Conservation (phyloP, 2,329 filamentous ascomycete species). For the Diplodia scrobiculata region DNA sequence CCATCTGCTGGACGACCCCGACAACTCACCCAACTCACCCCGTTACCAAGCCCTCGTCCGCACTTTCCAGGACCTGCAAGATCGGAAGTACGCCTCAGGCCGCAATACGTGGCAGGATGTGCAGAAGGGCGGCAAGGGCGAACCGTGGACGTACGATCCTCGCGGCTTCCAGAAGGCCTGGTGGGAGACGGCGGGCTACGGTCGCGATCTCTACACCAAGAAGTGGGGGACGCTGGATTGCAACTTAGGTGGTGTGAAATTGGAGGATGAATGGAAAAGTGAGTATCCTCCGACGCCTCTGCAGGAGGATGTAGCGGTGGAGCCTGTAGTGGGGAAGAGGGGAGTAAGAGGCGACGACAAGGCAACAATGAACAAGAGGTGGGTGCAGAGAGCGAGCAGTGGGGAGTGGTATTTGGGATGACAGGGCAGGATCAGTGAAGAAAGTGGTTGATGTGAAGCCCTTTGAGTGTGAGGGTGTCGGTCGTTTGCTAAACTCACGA, state of each 20-base stretch:
- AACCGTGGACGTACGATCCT: conserved; percentile 30
- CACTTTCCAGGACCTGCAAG: conserved; percentile 28
- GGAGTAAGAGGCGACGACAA: not conserved
- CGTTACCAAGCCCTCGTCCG: conserved; percentile 12
- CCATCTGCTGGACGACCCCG: conserved; percentile 14
- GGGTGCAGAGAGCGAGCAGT: conserved; percentile 16
- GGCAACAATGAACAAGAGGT: not conserved
- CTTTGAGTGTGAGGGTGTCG: not conserved
- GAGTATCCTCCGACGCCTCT: conserved; percentile 21
- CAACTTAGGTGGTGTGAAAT: not conserved
- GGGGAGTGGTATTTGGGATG: conserved; percentile 17
- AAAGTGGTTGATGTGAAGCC: not conserved
- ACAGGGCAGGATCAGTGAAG: not conserved
- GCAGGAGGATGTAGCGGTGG: not conserved
- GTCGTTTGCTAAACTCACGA: too few relatives aligned
- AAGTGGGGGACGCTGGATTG: conserved; percentile 32
- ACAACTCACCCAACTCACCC: conserved; percentile 15
- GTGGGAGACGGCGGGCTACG: conserved; percentile 30
- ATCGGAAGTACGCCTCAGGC: conserved; percentile 23
- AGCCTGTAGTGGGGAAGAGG: not conserved
- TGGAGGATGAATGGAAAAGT: conserved; percentile 29
- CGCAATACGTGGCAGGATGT: conserved; percentile 31
- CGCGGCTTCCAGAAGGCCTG: conserved; percentile 30
- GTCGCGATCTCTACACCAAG: conserved; percentile 30
- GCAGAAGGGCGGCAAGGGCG: conserved; percentile 20